A percentile compares a stretch with the other conserved stretches of the same genome.
phyloP scores from a whole-genome alignment of 2,329 filamentous ascomycete genomes.

The Aspergillus uvarum region DNA sequence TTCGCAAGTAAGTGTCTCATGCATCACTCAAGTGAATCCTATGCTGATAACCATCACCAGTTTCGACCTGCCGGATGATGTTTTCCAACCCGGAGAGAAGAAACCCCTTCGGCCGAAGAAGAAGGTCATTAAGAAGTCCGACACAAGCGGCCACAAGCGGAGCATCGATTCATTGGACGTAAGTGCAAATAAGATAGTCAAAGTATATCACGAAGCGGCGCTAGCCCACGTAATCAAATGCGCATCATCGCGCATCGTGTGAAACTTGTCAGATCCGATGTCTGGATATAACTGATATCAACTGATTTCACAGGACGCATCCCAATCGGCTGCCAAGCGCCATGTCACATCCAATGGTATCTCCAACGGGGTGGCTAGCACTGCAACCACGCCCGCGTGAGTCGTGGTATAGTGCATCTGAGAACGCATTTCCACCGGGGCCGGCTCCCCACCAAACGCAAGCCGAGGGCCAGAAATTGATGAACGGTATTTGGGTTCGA shows the following conservation, averaged over 20 bases:
- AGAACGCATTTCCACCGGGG: conserved; percentile 25
- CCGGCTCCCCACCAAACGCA: conserved; percentile 30
- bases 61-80: conserved; percentile 82
- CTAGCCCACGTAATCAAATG: conserved; percentile 24
- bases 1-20: conserved; percentile 69
- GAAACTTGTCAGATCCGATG: conserved; percentile 21
- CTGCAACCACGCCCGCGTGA: conserved; percentile 36
- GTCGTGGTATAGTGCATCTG: not conserved
- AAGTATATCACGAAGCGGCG: conserved; percentile 25
- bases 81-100: conserved; percentile 77
- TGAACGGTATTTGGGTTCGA: conserved; percentile 5
- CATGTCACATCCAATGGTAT: conserved; percentile 33
- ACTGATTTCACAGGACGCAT: conserved; percentile 26
- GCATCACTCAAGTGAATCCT: not conserved
- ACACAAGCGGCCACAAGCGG: conserved; percentile 39
- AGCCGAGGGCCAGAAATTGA: conserved; percentile 8
- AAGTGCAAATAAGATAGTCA: conserved; percentile 36
- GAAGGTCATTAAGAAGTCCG: conserved; percentile 45
- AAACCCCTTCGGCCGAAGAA: conserved; percentile 63
- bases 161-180: conserved; percentile 44
- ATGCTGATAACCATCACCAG: conserved; percentile 48
- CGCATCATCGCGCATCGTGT: conserved; percentile 18
- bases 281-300: conserved; percentile 35
- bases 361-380: conserved; percentile 11
- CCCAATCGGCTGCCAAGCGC: conserved; percentile 35